phyloP scores from a whole-genome alignment of 2,329 filamentous ascomycete genomes.

The Myriangium duriaei region DNA sequence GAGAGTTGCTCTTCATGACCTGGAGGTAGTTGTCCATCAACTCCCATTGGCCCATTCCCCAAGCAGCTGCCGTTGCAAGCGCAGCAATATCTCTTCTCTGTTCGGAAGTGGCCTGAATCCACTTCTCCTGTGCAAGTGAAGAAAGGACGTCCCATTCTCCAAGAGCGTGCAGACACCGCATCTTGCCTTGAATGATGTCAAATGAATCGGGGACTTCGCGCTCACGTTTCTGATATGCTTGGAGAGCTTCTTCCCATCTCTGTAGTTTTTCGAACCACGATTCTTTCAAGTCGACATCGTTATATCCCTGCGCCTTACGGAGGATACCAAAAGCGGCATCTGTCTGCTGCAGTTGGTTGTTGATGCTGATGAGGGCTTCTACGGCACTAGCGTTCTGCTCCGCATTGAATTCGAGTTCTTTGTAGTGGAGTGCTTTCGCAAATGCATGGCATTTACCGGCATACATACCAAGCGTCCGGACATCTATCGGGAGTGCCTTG shows the following conservation, averaged over 20 bases:
- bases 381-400: constrained; percentile 93
- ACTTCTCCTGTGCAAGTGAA: constrained; percentile 78
- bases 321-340: constrained; percentile 97
- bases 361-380: constrained; percentile 96
- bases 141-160: constrained; percentile 96
- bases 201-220: constrained; percentile 58
- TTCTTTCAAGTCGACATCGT: constrained; percentile 90
- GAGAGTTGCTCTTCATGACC: constrained; percentile 87
- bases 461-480: constrained; percentile 84
- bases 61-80: constrained; percentile 86
- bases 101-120: constrained; percentile 78
- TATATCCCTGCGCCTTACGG: constrained; percentile 87
- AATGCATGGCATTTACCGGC: constrained; percentile 95
- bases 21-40: constrained; percentile 94
- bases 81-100: constrained; percentile 85
- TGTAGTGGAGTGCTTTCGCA: constrained; percentile 96
- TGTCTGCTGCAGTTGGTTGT: constrained; percentile 97
- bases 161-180: constrained; percentile 92
- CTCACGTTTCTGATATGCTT: constrained; percentile 82
- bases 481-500: constrained; percentile 94
- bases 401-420: constrained; percentile 94
- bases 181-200: constrained; percentile 98
- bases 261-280: constrained; percentile 99
- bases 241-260: constrained; percentile 92
- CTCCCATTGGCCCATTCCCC: constrained; percentile 94